Evolutionary conservation across 73 alveolate genomes (phyloP).

Genomic region (Tetrahymena borealis): DNA sequence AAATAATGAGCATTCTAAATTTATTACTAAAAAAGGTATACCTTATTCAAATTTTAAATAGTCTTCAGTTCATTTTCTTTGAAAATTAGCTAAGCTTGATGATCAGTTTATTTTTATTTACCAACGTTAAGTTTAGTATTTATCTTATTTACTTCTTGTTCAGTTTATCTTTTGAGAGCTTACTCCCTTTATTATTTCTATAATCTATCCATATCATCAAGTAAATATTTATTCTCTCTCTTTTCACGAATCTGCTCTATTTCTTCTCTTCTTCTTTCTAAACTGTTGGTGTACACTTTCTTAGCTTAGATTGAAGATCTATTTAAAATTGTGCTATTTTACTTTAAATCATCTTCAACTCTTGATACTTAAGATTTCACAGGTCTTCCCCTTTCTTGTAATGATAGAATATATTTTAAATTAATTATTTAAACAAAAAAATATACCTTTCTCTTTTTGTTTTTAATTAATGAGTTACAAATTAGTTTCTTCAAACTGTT

Average conservation of each 20-base stretch:
- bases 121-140: neutral
- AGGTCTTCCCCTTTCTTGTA: neutral
- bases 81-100: neutral
- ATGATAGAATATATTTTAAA: conserved; percentile 8
- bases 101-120: neutral
- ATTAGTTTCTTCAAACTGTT: neutral
- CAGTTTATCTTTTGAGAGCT: neutral
- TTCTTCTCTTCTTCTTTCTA: neutral
- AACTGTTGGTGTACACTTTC: neutral
- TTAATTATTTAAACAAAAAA: neutral
- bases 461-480: neutral
- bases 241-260: conserved; percentile 13
- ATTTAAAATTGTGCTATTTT: neutral
- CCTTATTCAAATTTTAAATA: neutral
- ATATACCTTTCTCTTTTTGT: neutral
- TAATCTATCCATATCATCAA: conserved; percentile 12
- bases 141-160: neutral
- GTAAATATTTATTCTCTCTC: conserved; percentile 14
- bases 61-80: neutral
- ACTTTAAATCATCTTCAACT: neutral
- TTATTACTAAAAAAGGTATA: neutral
- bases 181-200: neutral
- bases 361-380: neutral
- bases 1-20: neutral
- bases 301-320: no score